Base-by-base conservation (phyloP, 2,329 filamentous ascomycete genomes). In the Aspergillus sp. region DNA sequence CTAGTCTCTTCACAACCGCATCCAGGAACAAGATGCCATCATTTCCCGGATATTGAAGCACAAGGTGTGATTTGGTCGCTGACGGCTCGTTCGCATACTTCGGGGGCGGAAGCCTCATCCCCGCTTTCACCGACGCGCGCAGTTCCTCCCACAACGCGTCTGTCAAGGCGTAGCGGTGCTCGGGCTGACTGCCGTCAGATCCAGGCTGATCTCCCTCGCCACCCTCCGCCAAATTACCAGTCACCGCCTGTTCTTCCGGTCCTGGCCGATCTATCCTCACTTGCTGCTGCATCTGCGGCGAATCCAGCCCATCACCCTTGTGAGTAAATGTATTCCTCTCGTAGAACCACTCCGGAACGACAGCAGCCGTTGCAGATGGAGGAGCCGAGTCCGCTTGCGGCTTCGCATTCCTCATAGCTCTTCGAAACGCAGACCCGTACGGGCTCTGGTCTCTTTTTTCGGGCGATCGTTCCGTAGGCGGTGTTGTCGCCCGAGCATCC, bases 1-100 rank as follows among this genome's bases (percentile, higher is more conserved):
- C 81, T 26, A 81, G 62, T 31, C 74, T 69, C 37, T 74, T 68
- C 2, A 88, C 72, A n/a, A 83, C 62, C 3, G 63, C 58, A 41
- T 79, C 70, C 22, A 84, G 57, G 40, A 72, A 68, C 29, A 57
- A 53, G 34, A 67, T 72, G 24, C 66, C 71, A 29, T 72, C 69
- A 26, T 71, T 65, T 15, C 68, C 66, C 2, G 75, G 74, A 40
- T 75, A 78, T 35, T 76, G 70, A 8, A 81, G 57, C 4, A 74
- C 63, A 12, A 78, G 57, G 42, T 80, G 71, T 3, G 73, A 69
- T 41, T 74, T 74, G 17, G 58, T 53, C 15, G 63, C 59, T 2
- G 67, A 60, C 29, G 69, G 67, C n/a, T 63, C 61, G 30, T 65
- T 61, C 31, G 60, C 52, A 36, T 60, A 63, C 25, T 59, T 55